phyloP scores from a whole-genome alignment of 2,329 filamentous ascomycete genomes.

The Fusarium sp. region DNA sequence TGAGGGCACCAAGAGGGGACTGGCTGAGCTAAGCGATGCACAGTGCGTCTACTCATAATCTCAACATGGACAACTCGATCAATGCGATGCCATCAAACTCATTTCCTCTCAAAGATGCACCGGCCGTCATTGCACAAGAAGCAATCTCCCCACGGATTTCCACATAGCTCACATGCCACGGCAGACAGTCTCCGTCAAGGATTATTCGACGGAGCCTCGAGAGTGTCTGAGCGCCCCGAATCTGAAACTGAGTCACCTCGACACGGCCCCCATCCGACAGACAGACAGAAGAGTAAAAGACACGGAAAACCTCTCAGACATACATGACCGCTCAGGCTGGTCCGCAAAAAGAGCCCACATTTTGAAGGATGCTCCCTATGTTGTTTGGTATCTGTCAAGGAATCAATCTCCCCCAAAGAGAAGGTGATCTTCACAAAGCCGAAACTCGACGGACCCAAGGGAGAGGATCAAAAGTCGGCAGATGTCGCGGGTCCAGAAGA shows the following conservation, averaged over 20 bases:
- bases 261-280: conserved; percentile 19
- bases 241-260: conserved; percentile 40
- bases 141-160: conserved; percentile 13
- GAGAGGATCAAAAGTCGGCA: conserved; percentile 1
- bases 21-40: conserved; percentile 39
- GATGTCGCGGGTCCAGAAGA: conserved; percentile 2
- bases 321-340: not conserved
- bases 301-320: conserved; percentile 6
- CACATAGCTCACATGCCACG: conserved; percentile 21
- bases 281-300: not conserved
- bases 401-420: not conserved
- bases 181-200: conserved; percentile 11
- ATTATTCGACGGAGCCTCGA: conserved; percentile 20
- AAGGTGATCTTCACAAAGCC: not conserved
- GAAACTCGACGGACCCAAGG: conserved; percentile 13
- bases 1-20: conserved; percentile 5
- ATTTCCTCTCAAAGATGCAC: not conserved
- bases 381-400: not conserved
- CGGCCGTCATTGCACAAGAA: conserved; percentile 28
- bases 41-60: conserved; percentile 15
- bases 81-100: not conserved
- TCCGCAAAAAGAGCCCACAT: not conserved
- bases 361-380: not conserved
- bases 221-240: conserved; percentile 27
- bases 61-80: not conserved